These are phyloP conservation scores for Clarkia xantiana DNA, from an alignment of 345 rosid genomes.

Conservation along the genomic window DNA sequence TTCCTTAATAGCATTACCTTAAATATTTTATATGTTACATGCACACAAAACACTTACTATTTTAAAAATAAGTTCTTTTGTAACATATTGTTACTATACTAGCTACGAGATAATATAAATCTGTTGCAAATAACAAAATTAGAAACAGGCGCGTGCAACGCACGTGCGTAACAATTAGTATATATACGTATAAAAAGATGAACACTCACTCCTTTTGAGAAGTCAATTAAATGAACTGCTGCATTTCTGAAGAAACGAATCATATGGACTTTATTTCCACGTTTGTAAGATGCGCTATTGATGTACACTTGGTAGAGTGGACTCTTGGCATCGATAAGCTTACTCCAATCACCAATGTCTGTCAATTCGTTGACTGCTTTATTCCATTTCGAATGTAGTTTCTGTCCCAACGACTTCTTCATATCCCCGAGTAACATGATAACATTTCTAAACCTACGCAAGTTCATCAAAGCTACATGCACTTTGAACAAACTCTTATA, in stretches of 20 bases:
- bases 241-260: constrained; percentile 1
- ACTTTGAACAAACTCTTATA: not conserved
- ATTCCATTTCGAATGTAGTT: not conserved
- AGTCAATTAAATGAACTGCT: constrained; percentile 1
- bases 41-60: no score
- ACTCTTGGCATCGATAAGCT: not conserved
- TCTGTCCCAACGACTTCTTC: not conserved
- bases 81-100: no score
- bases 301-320: not conserved
- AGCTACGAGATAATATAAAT: no score
- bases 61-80: no score
- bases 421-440: not conserved
- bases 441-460: not conserved
- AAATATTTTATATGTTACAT: no score
- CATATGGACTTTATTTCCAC: not conserved
- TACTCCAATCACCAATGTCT: not conserved
- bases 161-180: no score
- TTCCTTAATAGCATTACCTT: no score
- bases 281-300: not conserved
- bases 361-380: not conserved
- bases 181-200: no score
- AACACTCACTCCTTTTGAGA: not conserved
- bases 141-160: no score
- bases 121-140: no score
- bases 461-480: constrained; percentile 1